These are phyloP conservation scores for Thalia dealbata DNA, from an alignment of 176 grass and related monocot species.

Conservation along the genomic window DNA sequence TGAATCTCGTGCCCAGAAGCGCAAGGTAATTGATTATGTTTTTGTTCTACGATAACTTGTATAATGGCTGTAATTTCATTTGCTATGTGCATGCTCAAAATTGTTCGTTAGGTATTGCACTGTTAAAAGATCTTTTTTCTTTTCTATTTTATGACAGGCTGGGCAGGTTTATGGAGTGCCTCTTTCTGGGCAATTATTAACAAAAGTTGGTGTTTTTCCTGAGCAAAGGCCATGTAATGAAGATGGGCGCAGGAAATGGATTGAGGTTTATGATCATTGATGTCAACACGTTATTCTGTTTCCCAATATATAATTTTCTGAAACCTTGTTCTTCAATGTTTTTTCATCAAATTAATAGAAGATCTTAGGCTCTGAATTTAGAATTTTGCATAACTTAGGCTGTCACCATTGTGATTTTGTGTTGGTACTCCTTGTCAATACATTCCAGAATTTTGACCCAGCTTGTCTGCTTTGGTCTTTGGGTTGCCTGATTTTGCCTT, in stretches of 20 bases:
- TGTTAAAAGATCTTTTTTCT: neutral
- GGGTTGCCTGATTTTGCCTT: too few relatives aligned
- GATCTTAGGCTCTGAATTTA: neutral
- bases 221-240: constrained; percentile 86
- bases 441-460: too few relatives aligned
- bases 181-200: constrained; percentile 70
- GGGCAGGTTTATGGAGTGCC: constrained; percentile 98
- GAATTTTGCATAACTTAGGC: neutral
- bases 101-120: neutral
- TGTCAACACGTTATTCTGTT: constrained; percentile 9
- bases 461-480: too few relatives aligned
- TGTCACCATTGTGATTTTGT: neutral
- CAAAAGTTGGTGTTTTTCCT: constrained; percentile 78
- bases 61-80: neutral
- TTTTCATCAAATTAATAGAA: neutral
- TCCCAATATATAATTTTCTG: neutral
- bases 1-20: constrained; percentile 92
- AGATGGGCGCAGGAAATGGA: constrained; percentile 83
- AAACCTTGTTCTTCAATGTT: neutral
- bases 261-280: constrained; percentile 41
- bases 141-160: constrained; percentile 48
- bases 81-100: neutral
- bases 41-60: constrained; percentile 18
- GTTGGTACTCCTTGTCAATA: too few relatives aligned
- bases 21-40: constrained; percentile 51